phyloP scores from a whole-genome alignment of 139 green algal genomes.

The Chlorella vulgaris region DNA sequence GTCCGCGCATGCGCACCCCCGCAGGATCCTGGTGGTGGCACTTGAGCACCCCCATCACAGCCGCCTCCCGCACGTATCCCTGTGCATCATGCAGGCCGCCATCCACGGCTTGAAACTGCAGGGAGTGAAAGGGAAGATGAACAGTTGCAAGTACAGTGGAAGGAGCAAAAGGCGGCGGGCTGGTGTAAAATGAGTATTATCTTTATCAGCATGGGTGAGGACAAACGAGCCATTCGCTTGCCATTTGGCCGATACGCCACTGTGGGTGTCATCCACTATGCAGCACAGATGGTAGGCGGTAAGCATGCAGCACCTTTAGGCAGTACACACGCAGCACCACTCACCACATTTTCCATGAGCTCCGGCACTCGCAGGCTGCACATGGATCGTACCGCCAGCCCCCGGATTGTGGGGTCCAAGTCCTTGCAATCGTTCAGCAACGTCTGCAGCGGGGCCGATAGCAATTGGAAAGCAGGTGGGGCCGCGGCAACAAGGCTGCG shows the following conservation, averaged over 20 bases:
- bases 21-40: conserved; percentile 74
- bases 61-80: conserved; percentile 88
- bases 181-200: too few relatives aligned
- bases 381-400: conserved; percentile 91
- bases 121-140: background rate
- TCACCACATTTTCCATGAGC: conserved; percentile 95
- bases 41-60: conserved; percentile 94
- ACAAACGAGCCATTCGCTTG: too few relatives aligned
- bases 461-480: too few relatives aligned
- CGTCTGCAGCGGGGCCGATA: conserved; percentile 5
- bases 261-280: too few relatives aligned
- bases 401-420: conserved; percentile 90
- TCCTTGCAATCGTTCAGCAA: conserved; percentile 68
- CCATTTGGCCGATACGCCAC: too few relatives aligned
- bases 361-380: conserved; percentile 90
- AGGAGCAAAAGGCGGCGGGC: too few relatives aligned
- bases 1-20: conserved; percentile 33
- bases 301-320: too few relatives aligned
- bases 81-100: conserved; percentile 77
- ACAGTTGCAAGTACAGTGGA: background rate
- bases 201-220: too few relatives aligned
- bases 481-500: too few relatives aligned
- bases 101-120: conserved; percentile 39
- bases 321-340: background rate
- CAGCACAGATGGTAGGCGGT: too few relatives aligned